A percentile compares a stretch with the other conserved stretches of the same genome.
Conservation (phyloP, 2,329 filamentous ascomycete genomes). For the Cytospora schulzeri region DNA sequence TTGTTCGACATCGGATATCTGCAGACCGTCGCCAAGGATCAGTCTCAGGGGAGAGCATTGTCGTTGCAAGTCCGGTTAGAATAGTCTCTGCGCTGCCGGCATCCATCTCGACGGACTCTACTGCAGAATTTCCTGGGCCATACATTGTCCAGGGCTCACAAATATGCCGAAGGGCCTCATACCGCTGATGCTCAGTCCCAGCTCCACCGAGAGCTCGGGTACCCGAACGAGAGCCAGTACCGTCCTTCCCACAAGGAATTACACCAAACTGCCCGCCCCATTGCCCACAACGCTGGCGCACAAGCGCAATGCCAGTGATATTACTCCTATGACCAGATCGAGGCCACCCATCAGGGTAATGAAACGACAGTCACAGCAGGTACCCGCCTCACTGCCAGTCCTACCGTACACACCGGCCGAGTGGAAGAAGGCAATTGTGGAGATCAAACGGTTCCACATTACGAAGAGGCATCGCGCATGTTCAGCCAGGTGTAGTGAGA, state of each 20-base stretch:
- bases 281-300: constrained; percentile 12
- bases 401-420: constrained; percentile 50
- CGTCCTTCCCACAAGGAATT: constrained; percentile 12
- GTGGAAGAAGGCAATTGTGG: constrained; percentile 53
- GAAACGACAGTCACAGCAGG: constrained; percentile 29
- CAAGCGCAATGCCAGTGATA: constrained; percentile 25
- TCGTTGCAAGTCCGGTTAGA: neutral
- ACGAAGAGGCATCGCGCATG: constrained; percentile 55
- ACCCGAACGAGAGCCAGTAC: constrained; percentile 43
- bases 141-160: neutral
- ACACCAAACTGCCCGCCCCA: constrained; percentile 1
- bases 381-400: constrained; percentile 32
- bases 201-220: constrained; percentile 29
- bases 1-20: neutral
- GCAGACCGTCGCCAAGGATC: neutral
- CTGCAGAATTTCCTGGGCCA: constrained; percentile 3
- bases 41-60: neutral
- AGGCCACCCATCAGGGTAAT: constrained; percentile 31
- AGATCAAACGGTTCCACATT: constrained; percentile 57
- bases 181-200: constrained; percentile 26
- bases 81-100: neutral
- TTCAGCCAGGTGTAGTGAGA: constrained; percentile 54
- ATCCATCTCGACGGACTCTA: neutral
- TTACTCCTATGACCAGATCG: constrained; percentile 34
- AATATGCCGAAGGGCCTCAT: constrained; percentile 27